Base-by-base conservation (phyloP, 805 yeast species). In the Candida chauliodis region DNA sequence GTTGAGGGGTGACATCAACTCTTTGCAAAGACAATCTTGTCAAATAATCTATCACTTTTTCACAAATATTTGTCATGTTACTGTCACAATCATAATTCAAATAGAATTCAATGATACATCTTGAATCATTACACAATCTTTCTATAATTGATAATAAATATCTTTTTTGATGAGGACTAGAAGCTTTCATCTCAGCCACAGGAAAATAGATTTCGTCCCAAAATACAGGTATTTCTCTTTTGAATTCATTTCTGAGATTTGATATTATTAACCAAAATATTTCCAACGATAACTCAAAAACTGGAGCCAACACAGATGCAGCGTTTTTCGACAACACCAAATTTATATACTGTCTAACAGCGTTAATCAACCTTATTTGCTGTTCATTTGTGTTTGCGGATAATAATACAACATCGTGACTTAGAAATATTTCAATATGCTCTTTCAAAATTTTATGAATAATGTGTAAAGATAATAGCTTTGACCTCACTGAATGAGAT, bases 51-150 rank as follows among this genome's bases (percentile, higher is more conserved):
- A 89, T 78, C 30, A 89, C 69, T 36, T 79, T 71, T 61, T 93
- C 99, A 61, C 90, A 87, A 35, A 90, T 71, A 57, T 93, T 93
- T 26, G 93, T 84, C 72, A 81, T 76, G 2, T 76, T 63, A 22
- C 79, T 67, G 56, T 89, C 96, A 68, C 99, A 93, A 60, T 93
- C 99, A 59, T 93, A 95, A 61, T 93, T 93, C 52, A 93, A 73
- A 56, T 91, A 93, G 42, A 93, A 79, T 63, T 93, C 99, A 42
- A 95, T 87, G 45, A 95, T 66, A 14, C 95, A 82, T 44, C 95
- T 75, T 30, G 98, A 95, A 61, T 91, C 96, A 46, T 79, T 79
- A 55, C 95, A 84, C 26, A 93, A 62, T 48, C 95, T 73, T 50
- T 85, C 84, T 18, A 95, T 72, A n/a, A 91, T 74, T 9, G 83